Evolutionary conservation across 257 asterid species (phyloP), one percentile per base, ranked within the genome.

Genomic region (Jasminum sambac): DNA sequence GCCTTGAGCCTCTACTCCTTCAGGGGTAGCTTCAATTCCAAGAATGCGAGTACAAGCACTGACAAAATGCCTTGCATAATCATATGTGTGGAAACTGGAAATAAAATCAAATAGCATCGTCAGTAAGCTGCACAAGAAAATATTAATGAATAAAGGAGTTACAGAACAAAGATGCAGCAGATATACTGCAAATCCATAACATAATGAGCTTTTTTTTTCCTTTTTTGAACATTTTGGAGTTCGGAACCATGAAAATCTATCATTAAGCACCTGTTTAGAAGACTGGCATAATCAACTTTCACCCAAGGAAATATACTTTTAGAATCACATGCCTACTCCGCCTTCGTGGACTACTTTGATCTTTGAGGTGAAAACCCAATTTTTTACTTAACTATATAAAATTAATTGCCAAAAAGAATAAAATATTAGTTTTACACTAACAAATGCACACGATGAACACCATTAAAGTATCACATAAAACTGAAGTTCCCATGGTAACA

Each of bases 1-100:
- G 68, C 96, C 98, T 82, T 92, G 98, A 84, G 88, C 96, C 85
- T 92, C 98, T 73, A 92, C 98, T 71, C 98, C 98, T 80, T 92
- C 96, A 57, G 96, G 96, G 72, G 96, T 92, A 74, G 96, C 98
- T 88, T 92, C 98, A 69, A 92, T 88, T 73, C 96, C 98, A 66
- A 92, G 96, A 70, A 92, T 92, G 77, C 98, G 96, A 74, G 98
- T 88, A 68, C 98, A 92, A 43, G 98, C 96, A 78, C 98, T 92
- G 67, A 90, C 98, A 50, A 92, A 92, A 78, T 92, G 98, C 71
- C 96, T 79, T 76, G 98, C 98, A 80, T 92, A 92, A 82, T 92
- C 98, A 77, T 92, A 92, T 42, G 98, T 92, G 74, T 92, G 98
- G 80, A 92, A 92, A 74, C 98, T 92, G 91, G 82, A 78, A 74